Percentiles rank a stretch among this genome's conserved stretches.
phyloP scores from a whole-genome alignment of 305 asterid genomes.

The Stenogyne calaminthoides region DNA sequence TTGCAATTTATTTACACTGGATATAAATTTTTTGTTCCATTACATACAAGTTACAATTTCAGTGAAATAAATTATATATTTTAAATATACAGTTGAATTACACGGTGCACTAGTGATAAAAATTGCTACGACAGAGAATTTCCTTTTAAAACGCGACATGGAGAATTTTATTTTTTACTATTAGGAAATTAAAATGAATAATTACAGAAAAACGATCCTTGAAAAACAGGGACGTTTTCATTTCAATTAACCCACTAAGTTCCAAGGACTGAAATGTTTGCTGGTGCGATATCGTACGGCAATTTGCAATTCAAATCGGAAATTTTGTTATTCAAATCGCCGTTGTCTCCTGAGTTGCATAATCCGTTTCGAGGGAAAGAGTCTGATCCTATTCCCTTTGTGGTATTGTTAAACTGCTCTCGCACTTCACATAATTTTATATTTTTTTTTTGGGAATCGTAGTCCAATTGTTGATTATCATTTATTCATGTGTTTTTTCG shows the following conservation, averaged over 20 bases:
- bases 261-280: not conserved
- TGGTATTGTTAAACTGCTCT: not conserved
- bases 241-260: slow-evolving; percentile 8
- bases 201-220: not conserved
- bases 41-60: no score
- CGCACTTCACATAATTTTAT: not conserved
- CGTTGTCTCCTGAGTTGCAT: not conserved
- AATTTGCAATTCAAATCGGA: slow-evolving; percentile 6
- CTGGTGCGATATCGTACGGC: not conserved
- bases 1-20: no score
- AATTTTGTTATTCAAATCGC: not conserved
- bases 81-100: no score
- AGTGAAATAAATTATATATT: no score
- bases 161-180: no score
- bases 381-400: not conserved
- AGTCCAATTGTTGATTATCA: not conserved
- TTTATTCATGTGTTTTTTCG: not conserved
- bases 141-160: no score
- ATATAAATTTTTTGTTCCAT: no score
- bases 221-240: not conserved
- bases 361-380: slow-evolving; percentile 6
- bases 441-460: not conserved
- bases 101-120: no score
- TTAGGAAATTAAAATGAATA: no score
- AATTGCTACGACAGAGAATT: no score